Evolutionary conservation across 208 protist species (phyloP).

Genomic region (Tritrichomonas foetus): DNA sequence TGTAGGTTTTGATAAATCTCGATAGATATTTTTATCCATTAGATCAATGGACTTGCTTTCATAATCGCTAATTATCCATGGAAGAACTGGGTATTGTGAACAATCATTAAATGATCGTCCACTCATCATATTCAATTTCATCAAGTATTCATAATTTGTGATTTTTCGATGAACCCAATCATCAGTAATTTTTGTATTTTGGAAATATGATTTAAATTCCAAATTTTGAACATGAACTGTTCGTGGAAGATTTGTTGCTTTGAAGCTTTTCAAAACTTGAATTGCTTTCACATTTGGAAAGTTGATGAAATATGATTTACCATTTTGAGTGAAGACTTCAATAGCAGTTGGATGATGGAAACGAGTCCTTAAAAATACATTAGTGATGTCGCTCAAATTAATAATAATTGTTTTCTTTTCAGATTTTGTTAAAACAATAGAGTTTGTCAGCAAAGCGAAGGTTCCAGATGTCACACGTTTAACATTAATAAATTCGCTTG

Average conservation of each 20-base stretch:
- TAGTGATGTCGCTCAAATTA: neutral
- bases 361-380: neutral
- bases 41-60: neutral
- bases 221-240: neutral
- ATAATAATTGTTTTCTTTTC: neutral
- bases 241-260: neutral
- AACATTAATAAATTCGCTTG: constrained; percentile 2
- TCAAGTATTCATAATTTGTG: constrained; percentile 93
- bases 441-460: neutral
- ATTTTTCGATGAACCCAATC: neutral
- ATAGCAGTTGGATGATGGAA: constrained; percentile 41
- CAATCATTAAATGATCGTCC: constrained; percentile 90
- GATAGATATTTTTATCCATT: neutral
- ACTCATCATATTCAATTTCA: constrained; percentile 89
- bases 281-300: neutral
- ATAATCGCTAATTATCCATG: constrained; percentile 12
- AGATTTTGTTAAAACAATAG: neutral
- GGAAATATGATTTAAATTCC: neutral
- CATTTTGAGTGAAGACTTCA: neutral
- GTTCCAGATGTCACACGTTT: neutral
- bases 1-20: constrained; percentile 28
- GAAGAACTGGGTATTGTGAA: constrained; percentile 68
- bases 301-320: constrained; percentile 21
- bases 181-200: neutral
- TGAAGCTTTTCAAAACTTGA: neutral